phyloP scores from a whole-genome alignment of 139 green algal species.

The Chlorella vulgaris region DNA sequence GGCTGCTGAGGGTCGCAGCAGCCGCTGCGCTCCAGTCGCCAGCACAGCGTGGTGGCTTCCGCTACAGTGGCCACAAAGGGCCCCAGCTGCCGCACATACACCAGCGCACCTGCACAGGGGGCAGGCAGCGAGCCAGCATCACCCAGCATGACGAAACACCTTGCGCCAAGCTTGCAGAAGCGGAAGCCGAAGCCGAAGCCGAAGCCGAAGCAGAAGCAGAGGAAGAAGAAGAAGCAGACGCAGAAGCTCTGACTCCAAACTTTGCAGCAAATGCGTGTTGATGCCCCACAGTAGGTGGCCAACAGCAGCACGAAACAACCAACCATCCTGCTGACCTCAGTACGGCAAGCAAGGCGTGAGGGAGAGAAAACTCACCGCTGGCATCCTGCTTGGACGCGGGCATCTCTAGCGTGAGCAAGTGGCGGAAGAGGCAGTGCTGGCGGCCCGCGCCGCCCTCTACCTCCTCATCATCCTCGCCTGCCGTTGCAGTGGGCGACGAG shows the following conservation, averaged over 20 bases:
- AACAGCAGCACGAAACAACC: no score
- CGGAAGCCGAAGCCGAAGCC: no score
- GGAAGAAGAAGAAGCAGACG: no score
- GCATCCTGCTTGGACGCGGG: constrained; percentile 13
- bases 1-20: constrained; percentile 3
- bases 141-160: no score
- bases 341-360: no score
- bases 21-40: constrained; percentile 54
- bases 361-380: constrained; percentile 18
- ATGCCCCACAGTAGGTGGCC: no score
- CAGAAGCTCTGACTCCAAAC: no score
- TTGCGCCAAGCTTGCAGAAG: no score
- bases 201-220: no score
- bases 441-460: background rate
- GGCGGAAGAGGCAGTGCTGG: constrained; percentile 33
- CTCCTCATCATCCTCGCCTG: background rate
- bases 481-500: background rate
- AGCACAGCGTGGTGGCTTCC: constrained; percentile 55
- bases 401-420: constrained; percentile 39
- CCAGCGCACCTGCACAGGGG: constrained; percentile 19
- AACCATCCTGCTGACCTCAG: no score
- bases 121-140: background rate
- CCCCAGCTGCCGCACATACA: constrained; percentile 53
- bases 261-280: no score
- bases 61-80: constrained; percentile 51